Evolutionary conservation across 495 filamentous ascomycete genomes (phyloP).

Genomic region (Haplographium delicatum): DNA sequence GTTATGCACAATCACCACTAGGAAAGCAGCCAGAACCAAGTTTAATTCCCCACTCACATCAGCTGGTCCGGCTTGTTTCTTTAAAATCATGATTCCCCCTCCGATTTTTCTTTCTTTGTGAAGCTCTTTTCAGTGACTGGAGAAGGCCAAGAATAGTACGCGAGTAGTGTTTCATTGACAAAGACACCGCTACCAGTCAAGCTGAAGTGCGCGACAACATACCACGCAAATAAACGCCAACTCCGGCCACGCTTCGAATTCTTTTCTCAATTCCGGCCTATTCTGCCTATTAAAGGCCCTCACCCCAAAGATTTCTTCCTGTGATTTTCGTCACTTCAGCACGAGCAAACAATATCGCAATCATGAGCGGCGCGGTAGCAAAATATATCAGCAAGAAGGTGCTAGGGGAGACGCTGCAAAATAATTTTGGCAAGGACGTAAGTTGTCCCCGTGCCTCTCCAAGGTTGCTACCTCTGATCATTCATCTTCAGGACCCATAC

Average conservation of each 20-base stretch:
- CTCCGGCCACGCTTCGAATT: constrained; percentile 1
- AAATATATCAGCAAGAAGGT: constrained; percentile 61
- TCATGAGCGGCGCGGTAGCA: constrained; percentile 48
- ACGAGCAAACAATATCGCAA: constrained; percentile 20
- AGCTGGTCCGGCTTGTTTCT: not conserved
- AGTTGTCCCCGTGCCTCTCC: constrained; percentile 27
- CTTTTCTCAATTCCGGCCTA: not conserved
- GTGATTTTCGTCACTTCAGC: too few species aligned
- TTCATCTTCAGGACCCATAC: constrained; percentile 58
- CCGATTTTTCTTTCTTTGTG: not conserved
- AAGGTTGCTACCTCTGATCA: constrained; percentile 63
- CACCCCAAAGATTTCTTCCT: not conserved
- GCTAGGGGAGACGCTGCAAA: constrained; percentile 57
- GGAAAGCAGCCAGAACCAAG: too few species aligned
- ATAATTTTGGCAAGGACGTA: constrained; percentile 66
- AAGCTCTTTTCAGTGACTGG: too few species aligned
- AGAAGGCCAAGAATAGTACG: constrained; percentile 2
- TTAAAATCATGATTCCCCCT: not conserved
- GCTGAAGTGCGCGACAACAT: not conserved
- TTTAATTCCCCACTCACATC: too few species aligned
- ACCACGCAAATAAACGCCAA: not conserved
- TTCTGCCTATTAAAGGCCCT: constrained; percentile 6
- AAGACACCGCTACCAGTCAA: constrained; percentile 11
- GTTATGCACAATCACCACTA: too few species aligned
- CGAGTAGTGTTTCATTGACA: not conserved